Base-by-base conservation (phyloP, 768 basidiomycete species). In the Agrocybe pediades region DNA sequence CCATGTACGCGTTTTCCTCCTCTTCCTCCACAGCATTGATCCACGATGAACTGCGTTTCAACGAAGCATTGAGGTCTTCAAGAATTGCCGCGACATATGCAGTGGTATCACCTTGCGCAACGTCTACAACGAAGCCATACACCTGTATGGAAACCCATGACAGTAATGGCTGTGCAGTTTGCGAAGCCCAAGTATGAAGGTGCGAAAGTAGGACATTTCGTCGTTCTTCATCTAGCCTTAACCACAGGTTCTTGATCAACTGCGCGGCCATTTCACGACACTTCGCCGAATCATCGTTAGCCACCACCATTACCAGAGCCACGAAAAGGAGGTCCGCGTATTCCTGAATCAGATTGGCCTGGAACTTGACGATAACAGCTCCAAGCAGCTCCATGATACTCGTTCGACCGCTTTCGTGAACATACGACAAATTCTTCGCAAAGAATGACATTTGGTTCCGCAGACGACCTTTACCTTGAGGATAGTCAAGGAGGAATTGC, bases 401-500 rank as follows among this genome's bases (percentile, higher is more conserved):
- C 49, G 84, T 79, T 30, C 95, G 83, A 2, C 97, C 97, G 56
- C 86, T 91, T 63, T 97, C 94, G 67, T 92, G 85, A 36, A 86
- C 81, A 65, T 98, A 99, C 2, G 91, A 87, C 30, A 98, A 73
- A 65, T 98, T 98, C 65, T 89, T 91, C 19, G 92, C 92, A 26
- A 99, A 78, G 74, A 97, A 97, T 0, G 86, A 80, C 84, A 99
- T 91, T 58, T 91, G 90, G 30, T 85, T 88, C 33, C 85, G 87
- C 7, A 99, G 78, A 11, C 96, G 86, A 1, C 92, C 92, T 60
- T 92, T 89, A 7, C 96, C 95, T 69, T 98, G 96, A 2, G 96
- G 96, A 65, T 98, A 99, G 62, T 99, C 96, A 9, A 98, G 83
- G 44, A 98, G 75, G 79, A 99, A 99, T 64, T 95, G 93, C 33